Conservation (phyloP, 441 rosid genomes). For the Capsella rubella region DNA sequence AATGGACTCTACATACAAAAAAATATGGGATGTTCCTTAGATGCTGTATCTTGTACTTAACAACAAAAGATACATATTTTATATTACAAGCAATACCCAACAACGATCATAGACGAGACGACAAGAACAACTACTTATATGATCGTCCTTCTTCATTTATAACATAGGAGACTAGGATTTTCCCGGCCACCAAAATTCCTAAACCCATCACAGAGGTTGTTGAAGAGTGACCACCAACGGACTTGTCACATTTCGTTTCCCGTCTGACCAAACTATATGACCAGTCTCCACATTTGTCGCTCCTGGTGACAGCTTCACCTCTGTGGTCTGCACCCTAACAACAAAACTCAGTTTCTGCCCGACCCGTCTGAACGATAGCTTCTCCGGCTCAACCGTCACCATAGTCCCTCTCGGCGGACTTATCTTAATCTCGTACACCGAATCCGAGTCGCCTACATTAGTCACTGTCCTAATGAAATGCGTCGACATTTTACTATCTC, state of each 20-base stretch:
- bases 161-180: constrained; percentile 32
- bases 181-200: constrained; percentile 28
- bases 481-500: constrained; percentile 63
- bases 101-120: constrained; percentile 26
- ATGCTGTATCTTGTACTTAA: constrained; percentile 10
- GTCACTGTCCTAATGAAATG: constrained; percentile 73
- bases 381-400: constrained; percentile 64
- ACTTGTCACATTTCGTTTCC: constrained; percentile 67
- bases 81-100: constrained; percentile 36
- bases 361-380: constrained; percentile 59
- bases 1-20: neutral
- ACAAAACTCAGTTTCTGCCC: constrained; percentile 72
- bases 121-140: constrained; percentile 22
- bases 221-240: constrained; percentile 83
- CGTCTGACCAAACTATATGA: constrained; percentile 65
- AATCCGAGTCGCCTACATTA: constrained; percentile 61
- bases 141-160: constrained; percentile 31
- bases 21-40: constrained; percentile 1
- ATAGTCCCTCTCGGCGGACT: constrained; percentile 55
- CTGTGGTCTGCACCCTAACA: constrained; percentile 57
- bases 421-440: constrained; percentile 54
- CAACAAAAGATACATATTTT: constrained; percentile 32
- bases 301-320: constrained; percentile 61
- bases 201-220: constrained; percentile 68
- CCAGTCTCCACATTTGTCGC: constrained; percentile 59